phyloP scores from a whole-genome alignment of 768 basidiomycete genomes.

The Boletus tylopilopsis region DNA sequence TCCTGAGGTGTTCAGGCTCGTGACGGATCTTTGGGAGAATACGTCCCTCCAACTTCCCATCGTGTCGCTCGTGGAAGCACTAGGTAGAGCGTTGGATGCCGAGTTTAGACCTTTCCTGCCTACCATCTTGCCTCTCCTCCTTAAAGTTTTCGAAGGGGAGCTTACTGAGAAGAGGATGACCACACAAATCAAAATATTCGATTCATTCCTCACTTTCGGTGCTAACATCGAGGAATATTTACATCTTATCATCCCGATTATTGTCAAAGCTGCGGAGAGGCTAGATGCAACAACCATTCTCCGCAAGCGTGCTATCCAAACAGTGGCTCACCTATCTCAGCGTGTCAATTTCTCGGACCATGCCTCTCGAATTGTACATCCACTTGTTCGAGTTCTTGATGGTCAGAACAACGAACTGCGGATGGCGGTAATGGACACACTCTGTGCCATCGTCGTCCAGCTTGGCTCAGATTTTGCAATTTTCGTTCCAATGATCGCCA shows the following conservation, averaged over 20 bases:
- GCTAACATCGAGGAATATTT: constrained; percentile 97
- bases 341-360: constrained; percentile 98
- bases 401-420: constrained; percentile 73
- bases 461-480: constrained; percentile 96
- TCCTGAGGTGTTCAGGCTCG: constrained; percentile 76
- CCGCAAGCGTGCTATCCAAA: constrained; percentile 86
- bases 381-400: constrained; percentile 83
- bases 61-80: constrained; percentile 86
- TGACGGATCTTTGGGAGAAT: constrained; percentile 91
- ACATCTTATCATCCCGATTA: constrained; percentile 93
- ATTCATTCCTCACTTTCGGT: constrained; percentile 93
- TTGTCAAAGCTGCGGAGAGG: constrained; percentile 87
- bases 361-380: constrained; percentile 94
- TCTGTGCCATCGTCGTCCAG: constrained; percentile 89
- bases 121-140: constrained; percentile 79
- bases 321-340: constrained; percentile 84
- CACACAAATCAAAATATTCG: constrained; percentile 88
- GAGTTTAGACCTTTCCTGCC: constrained; percentile 98
- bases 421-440: constrained; percentile 84
- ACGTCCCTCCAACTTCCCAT: constrained; percentile 82
- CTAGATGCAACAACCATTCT: constrained; percentile 67
- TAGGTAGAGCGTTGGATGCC: constrained; percentile 90
- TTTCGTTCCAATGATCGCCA: constrained; percentile 95
- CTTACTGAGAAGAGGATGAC: constrained; percentile 70
- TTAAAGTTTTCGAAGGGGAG: constrained; percentile 91